Conservation (phyloP, 1,139 yeast genomes). For the Sugiyamaella japonica region DNA sequence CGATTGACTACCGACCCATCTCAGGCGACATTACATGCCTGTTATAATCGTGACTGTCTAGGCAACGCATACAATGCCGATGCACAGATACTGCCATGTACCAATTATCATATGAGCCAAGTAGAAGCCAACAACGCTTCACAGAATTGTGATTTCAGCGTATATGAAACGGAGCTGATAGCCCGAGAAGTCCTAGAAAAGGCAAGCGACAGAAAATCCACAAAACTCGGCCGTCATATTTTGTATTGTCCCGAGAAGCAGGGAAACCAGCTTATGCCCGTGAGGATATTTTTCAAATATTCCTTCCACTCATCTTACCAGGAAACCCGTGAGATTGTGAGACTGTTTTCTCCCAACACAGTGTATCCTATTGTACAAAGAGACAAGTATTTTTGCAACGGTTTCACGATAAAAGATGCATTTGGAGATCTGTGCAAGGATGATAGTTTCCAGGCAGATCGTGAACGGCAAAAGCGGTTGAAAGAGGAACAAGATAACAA, state of each 20-base stretch:
- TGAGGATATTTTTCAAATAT: slow-evolving; percentile 46
- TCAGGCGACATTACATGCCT: slow-evolving; percentile 40
- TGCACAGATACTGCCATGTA: neutral
- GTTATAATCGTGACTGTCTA: slow-evolving; percentile 29
- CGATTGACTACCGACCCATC: slow-evolving; percentile 30
- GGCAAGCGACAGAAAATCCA: neutral
- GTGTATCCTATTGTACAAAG: slow-evolving; percentile 52
- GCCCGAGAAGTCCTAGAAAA: neutral
- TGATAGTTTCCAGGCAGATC: slow-evolving; percentile 29
- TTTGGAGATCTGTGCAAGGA: slow-evolving; percentile 47
- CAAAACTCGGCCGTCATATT: neutral
- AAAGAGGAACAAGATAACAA: neutral
- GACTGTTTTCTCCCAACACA: slow-evolving; percentile 45
- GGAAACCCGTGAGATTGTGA: slow-evolving; percentile 47
- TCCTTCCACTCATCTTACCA: slow-evolving; percentile 58
- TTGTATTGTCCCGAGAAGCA: slow-evolving; percentile 23
- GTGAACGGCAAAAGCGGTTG: slow-evolving; percentile 7
- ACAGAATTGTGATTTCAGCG: neutral
- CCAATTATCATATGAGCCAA: neutral
- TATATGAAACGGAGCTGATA: neutral
- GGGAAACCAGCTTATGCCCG: slow-evolving; percentile 44
- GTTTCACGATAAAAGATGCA: slow-evolving; percentile 47
- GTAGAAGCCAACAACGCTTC: neutral
- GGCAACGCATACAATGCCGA: neutral
- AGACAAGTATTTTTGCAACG: slow-evolving; percentile 43